A percentile compares a stretch with the other conserved stretches of the same genome.
phyloP scores from a whole-genome alignment of 495 filamentous ascomycete genomes.

The Bacidia gigantensis region DNA sequence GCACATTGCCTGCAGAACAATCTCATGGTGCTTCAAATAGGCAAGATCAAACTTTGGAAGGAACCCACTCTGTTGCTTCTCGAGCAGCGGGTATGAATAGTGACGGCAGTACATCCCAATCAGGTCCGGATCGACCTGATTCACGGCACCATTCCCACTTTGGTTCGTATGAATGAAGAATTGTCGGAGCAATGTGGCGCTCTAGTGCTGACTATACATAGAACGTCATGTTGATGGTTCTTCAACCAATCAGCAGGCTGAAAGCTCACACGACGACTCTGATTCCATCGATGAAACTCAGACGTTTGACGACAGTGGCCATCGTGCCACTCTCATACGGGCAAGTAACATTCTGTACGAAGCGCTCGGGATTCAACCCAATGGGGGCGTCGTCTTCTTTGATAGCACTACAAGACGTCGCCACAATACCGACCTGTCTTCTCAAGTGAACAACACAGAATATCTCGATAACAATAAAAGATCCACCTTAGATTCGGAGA shows the following conservation, averaged over 20 bases:
- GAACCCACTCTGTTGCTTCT: not conserved
- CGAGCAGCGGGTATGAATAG: not conserved
- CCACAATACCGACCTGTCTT: not conserved
- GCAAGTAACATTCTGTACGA: slow-evolving; percentile 45
- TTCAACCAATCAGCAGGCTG: not conserved
- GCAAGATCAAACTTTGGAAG: slow-evolving; percentile 8
- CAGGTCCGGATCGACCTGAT: too few species aligned
- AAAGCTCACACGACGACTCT: slow-evolving; percentile 12
- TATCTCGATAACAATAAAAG: slow-evolving; percentile 1
- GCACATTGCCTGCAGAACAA: not conserved
- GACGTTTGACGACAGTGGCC: slow-evolving; percentile 14
- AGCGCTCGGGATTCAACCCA: slow-evolving; percentile 35
- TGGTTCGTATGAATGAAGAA: too few species aligned
- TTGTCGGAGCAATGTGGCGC: too few species aligned
- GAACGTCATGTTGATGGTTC: not conserved
- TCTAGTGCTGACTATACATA: not conserved
- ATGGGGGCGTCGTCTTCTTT: slow-evolving; percentile 44
- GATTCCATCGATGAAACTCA: not conserved
- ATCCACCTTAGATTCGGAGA: slow-evolving; percentile 9
- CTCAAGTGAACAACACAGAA: not conserved
- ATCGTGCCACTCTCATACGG: slow-evolving; percentile 36
- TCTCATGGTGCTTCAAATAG: not conserved
- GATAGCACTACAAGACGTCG: slow-evolving; percentile 18
- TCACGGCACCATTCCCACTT: too few species aligned
- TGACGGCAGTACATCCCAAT: too few species aligned